Evolutionary conservation across 1,139 yeast genomes (phyloP).

Genomic region (Taiozyma sp.): DNA sequence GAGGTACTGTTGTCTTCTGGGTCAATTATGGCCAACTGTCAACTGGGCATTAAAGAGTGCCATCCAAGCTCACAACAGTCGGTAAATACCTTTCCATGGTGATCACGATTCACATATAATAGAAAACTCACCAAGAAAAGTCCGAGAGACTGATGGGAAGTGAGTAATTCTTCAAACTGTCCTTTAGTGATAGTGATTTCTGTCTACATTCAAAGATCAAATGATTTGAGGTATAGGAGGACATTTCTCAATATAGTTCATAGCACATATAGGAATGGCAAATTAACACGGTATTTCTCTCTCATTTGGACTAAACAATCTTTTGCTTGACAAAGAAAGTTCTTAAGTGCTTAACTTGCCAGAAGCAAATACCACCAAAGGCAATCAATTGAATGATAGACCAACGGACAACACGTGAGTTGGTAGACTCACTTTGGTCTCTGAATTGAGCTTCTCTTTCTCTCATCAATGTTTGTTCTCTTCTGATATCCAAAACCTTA

Average conservation of each 20-base stretch:
- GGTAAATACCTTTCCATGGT: no score
- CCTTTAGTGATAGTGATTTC: not conserved
- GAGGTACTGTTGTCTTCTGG: no score
- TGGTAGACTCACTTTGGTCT: slow-evolving; percentile 62
- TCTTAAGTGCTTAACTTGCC: slow-evolving; percentile 64
- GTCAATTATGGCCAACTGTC: no score
- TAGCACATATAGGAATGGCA: not conserved
- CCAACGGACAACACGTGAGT: slow-evolving; percentile 64
- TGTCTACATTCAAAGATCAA: not conserved
- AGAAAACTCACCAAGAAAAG: no score
- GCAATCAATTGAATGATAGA: slow-evolving; percentile 56
- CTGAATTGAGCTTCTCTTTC: slow-evolving; percentile 68
- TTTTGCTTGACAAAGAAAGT: slow-evolving; percentile 65
- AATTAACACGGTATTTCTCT: not conserved
- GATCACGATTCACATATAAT: no score
- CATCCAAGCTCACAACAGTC: no score
- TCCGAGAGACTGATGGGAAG: no score
- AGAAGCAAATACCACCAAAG: slow-evolving; percentile 53
- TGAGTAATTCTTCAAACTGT: no score
- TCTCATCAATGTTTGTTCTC: slow-evolving; percentile 64
- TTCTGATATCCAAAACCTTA: slow-evolving; percentile 51
- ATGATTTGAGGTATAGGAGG: not conserved
- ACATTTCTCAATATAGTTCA: not conserved
- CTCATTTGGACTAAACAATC: slow-evolving; percentile 37
- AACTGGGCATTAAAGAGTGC: no score